These are phyloP conservation scores for Penicillium herquei DNA, from an alignment of 495 filamentous ascomycete species.

Conservation along the genomic window DNA sequence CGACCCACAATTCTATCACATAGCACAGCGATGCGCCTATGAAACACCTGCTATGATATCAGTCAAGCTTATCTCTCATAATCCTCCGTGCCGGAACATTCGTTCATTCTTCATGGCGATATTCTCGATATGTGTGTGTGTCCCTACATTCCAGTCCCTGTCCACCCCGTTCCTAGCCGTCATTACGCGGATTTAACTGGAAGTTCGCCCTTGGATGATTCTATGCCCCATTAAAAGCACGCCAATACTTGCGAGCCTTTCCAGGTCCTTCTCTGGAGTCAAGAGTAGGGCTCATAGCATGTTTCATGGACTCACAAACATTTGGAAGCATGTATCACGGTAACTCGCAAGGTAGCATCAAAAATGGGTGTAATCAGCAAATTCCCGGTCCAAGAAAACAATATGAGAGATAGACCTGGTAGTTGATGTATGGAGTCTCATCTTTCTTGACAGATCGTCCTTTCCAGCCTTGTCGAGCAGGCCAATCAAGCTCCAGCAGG, in stretches of 20 bases:
- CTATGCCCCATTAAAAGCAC: slow-evolving; percentile 20
- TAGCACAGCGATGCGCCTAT: not conserved
- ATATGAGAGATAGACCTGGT: not conserved
- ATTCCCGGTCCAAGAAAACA: slow-evolving; percentile 7
- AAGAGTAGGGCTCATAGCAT: not conserved
- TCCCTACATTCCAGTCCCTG: not conserved
- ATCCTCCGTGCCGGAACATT: not conserved
- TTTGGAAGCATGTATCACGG: too few species aligned
- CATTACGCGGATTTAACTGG: not conserved
- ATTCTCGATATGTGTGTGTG: not conserved
- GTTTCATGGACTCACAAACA: too few species aligned
- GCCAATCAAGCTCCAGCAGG: not conserved
- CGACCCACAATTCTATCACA: not conserved
- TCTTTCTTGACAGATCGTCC: not conserved
- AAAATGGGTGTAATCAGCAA: not conserved
- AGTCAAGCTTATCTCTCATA: not conserved
- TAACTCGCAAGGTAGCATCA: too few species aligned
- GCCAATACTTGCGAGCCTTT: slow-evolving; percentile 8
- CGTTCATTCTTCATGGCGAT: too few species aligned
- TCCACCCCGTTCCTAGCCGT: not conserved
- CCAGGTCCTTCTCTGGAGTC: not conserved
- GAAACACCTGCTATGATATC: not conserved
- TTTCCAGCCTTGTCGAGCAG: not conserved
- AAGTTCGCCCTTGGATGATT: slow-evolving; percentile 7
- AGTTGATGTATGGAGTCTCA: not conserved